Conservation (phyloP, 2,329 filamentous ascomycete genomes). For the Macroventuria anomochaeta region DNA sequence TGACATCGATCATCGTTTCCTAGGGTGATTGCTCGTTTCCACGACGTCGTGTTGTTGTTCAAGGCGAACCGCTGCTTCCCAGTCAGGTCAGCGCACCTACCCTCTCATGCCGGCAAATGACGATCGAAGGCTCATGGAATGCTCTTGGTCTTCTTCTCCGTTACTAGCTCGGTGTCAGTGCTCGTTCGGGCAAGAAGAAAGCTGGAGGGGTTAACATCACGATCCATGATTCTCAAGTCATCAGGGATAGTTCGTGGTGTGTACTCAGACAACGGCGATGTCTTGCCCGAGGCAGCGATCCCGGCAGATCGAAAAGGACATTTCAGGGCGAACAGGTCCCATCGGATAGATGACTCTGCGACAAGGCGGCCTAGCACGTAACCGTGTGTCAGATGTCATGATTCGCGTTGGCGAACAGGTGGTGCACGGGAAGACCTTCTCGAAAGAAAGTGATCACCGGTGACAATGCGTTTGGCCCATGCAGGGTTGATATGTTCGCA, state of each 20-base stretch:
- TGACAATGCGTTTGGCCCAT: slow-evolving; percentile 12
- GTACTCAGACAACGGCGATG: slow-evolving; percentile 23
- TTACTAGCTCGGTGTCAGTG: slow-evolving; percentile 22
- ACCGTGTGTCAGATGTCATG: slow-evolving; percentile 21
- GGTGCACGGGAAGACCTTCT: slow-evolving; percentile 32
- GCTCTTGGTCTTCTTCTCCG: slow-evolving; percentile 23
- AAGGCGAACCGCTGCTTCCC: slow-evolving; percentile 11
- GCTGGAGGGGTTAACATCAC: slow-evolving; percentile 12
- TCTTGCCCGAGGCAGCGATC: slow-evolving; percentile 29
- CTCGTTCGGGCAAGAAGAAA: slow-evolving; percentile 15
- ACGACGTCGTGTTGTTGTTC: neutral
- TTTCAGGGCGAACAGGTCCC: slow-evolving; percentile 14
- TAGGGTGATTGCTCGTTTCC: neutral
- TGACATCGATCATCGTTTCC: neutral
- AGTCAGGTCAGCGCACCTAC: slow-evolving; percentile 1
- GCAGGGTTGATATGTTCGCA: slow-evolving; percentile 32
- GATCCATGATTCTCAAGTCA: slow-evolving; percentile 25
- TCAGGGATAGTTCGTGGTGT: slow-evolving; percentile 22
- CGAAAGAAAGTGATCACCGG: slow-evolving; percentile 29
- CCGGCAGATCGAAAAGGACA: slow-evolving; percentile 29
- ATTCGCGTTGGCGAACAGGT: slow-evolving; percentile 32
- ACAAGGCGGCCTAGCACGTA: slow-evolving; percentile 12
- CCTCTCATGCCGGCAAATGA: neutral
- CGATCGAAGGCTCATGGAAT: slow-evolving; percentile 18
- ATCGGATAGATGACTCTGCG: slow-evolving; percentile 7